phyloP scores from a whole-genome alignment of 768 basidiomycete species.

The Rhizopogon salebrosus region DNA sequence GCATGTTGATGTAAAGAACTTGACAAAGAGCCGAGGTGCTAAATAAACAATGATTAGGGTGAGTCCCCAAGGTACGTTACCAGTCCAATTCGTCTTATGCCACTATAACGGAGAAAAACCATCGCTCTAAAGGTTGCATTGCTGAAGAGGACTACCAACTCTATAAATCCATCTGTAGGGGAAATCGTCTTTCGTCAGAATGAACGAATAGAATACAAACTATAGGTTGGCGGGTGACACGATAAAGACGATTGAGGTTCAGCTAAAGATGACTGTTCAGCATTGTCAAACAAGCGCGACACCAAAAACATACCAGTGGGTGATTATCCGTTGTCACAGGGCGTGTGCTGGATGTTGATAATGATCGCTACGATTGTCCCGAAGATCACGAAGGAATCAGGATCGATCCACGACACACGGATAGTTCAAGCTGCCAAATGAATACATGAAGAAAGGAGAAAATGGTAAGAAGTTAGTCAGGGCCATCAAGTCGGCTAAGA shows the following conservation, averaged over 20 bases:
- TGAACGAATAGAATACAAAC: constrained; percentile 84
- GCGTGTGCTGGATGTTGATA: no score
- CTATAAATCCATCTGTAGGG: constrained; percentile 70
- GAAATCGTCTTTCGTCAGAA: constrained; percentile 66
- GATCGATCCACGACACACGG: constrained; percentile 59
- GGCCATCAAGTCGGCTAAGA: no score
- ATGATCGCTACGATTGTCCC: constrained; percentile 91
- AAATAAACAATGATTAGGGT: constrained; percentile 1
- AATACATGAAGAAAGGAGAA: no score
- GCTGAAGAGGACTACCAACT: constrained; percentile 69
- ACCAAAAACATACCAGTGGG: constrained; percentile 66
- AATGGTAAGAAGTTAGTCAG: no score
- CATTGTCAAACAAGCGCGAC: constrained; percentile 4
- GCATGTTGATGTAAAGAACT: constrained; percentile 67
- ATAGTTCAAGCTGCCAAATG: constrained; percentile 60
- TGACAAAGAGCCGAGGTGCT: constrained; percentile 82
- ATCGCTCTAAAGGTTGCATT: constrained; percentile 83
- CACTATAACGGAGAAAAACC: constrained; percentile 64
- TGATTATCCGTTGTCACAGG: no score
- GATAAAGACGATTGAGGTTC: constrained; percentile 73
- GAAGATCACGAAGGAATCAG: constrained; percentile 72
- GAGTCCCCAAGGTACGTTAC: constrained; percentile 8
- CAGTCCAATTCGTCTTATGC: constrained; percentile 55
- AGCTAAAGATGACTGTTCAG: constrained; percentile 37
- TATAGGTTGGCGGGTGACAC: constrained; percentile 81